Evolutionary conservation across 306 rosid species (phyloP).

Genomic region (Gastrolobium bilobum): DNA sequence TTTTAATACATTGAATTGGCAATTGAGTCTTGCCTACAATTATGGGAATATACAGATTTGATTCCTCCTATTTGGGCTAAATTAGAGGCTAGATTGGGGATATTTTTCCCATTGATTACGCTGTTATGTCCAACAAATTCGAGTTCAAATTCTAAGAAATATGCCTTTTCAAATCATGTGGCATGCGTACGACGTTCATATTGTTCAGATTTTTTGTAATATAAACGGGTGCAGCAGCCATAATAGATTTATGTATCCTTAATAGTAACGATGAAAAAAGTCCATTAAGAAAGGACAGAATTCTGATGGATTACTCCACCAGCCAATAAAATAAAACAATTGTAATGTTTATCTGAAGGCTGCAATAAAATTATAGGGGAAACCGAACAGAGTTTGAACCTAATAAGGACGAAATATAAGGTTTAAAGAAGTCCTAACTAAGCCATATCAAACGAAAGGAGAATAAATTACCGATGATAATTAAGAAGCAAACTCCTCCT

Average conservation of each 20-base stretch:
- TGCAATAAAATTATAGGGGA: neutral
- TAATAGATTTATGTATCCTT: neutral
- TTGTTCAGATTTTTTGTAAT: neutral
- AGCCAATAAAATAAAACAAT: neutral
- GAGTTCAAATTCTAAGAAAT: too few relatives aligned
- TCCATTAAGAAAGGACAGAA: slow-evolving; percentile 15
- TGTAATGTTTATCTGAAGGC: neutral
- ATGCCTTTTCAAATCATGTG: neutral
- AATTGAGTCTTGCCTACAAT: too few relatives aligned
- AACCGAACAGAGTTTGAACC: slow-evolving; percentile 24
- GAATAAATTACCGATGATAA: slow-evolving; percentile 46
- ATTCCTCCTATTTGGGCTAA: too few relatives aligned
- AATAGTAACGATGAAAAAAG: neutral
- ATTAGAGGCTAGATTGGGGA: too few relatives aligned
- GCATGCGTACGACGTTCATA: neutral
- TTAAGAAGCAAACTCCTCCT: slow-evolving; percentile 44
- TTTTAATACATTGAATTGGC: too few relatives aligned
- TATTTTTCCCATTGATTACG: too few relatives aligned
- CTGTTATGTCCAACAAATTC: too few relatives aligned
- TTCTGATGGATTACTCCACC: neutral
- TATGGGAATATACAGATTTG: too few relatives aligned
- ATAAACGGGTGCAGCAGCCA: neutral
- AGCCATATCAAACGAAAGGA: neutral
- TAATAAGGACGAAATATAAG: slow-evolving; percentile 14
- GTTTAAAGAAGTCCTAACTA: neutral